Conservation (phyloP, 2,329 filamentous ascomycete genomes). For the Grosmannia penicillata region DNA sequence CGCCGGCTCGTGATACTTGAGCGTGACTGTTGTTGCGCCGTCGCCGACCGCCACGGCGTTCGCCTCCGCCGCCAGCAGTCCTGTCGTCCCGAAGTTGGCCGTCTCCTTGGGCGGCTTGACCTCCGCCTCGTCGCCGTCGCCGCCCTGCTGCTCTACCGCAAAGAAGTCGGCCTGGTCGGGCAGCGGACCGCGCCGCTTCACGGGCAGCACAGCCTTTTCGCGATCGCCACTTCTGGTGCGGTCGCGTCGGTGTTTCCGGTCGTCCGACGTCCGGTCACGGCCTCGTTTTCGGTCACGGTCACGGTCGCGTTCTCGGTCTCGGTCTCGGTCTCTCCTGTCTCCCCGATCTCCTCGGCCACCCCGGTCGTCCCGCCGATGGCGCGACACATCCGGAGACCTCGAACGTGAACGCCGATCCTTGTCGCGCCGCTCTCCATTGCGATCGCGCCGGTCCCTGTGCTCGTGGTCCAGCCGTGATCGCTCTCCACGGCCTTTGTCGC, state of each 20-base stretch:
- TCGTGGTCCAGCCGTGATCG: neutral
- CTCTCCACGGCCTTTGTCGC: neutral
- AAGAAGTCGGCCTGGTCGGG: conserved; percentile 47
- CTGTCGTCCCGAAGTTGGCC: conserved; percentile 71
- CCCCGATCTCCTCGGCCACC: conserved; percentile 3
- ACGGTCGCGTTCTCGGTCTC: neutral
- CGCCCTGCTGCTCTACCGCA: conserved; percentile 29
- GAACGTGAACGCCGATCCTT: too few relatives aligned
- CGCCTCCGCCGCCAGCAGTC: conserved; percentile 72
- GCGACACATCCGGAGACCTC: too few relatives aligned
- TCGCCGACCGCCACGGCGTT: conserved; percentile 34
- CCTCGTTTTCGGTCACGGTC: neutral
- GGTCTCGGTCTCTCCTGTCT: neutral
- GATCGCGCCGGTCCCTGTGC: neutral
- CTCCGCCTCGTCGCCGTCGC: conserved; percentile 20
- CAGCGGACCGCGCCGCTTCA: conserved; percentile 32
- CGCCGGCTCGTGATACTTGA: conserved; percentile 86
- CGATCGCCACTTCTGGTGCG: too few relatives aligned
- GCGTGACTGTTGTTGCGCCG: conserved; percentile 5
- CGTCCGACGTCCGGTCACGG: neutral
- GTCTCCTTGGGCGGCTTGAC: conserved; percentile 52
- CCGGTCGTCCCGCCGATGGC: conserved; percentile 8
- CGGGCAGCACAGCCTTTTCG: neutral
- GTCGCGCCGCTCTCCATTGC: neutral
- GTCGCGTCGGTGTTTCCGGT: neutral